Evolutionary conservation across 163 green algal species (phyloP), one percentile per base, ranked within the genome.

Genomic region (Coccomyxa subellipsoidea): DNA sequence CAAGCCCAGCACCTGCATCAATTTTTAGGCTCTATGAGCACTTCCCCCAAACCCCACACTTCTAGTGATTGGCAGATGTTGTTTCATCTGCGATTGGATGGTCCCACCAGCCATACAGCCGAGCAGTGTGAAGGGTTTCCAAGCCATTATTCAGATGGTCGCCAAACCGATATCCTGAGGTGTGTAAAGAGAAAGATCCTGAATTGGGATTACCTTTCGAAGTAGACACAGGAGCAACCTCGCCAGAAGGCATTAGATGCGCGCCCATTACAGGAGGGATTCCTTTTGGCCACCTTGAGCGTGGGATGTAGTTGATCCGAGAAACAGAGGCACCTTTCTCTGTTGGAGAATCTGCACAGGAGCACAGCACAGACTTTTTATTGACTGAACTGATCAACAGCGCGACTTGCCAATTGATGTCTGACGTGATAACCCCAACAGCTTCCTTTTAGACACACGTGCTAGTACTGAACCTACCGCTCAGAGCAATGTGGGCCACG

Each of bases 211-310:
- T 12, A 53, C 93, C 95, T 80, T 92, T 95, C 34, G 90, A 96
- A 32, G 89, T 94, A 38, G 90, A 95, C 2, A 97, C 83, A 27
- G 95, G 95, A 5, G 95, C 90, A 54, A 94, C 83, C 40, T 38
- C 77, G 35, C 86, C 81, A 70, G 89, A 95, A 18, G 90, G 83
- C 95, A 98, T 98, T 0, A 96, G 87, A 84, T 98, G 95, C 27
- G 91, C 94, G 35, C 95, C 95, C 95, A 98, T 98, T 39, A 97
- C 95, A 21, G 94, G 88, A 18, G 95, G 95, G 34, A 98, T 92
- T 32, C 95, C 95, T 21, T 85, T 81, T 40, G 47, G 35, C 82
- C 85, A 89, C 1, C 89, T 87, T 77, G 88, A 93, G 25, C 91
- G 88, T 0, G 88, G 86, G 54, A 96, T 96, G 7, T 91, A 59